Evolutionary conservation across 1,284 basidiomycete species (phyloP), one percentile per base, ranked within the genome.

Genomic region (Bothia castanella): DNA sequence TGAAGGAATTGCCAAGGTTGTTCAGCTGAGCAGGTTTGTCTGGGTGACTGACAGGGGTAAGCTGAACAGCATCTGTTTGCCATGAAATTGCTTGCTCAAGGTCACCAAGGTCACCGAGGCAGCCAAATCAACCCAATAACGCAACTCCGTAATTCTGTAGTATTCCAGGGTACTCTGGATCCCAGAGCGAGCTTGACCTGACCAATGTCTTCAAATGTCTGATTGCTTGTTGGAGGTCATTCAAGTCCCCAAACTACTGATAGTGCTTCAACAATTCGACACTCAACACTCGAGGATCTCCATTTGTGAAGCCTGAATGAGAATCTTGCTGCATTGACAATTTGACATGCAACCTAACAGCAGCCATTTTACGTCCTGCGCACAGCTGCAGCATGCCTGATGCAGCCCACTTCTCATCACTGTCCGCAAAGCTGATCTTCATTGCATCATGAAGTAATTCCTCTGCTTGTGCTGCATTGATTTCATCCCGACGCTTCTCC

Each of bases 191-290:
- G 9, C 4, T 41, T 2, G 42, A 34, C 19, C 2, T 1, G 12
- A 47, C 2, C 17, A 3, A 30, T 17, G 20, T 4, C 16, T 34
- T 27, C 19, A 43, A 35, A 7, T 11, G 14, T 7, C 29, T 38
- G 16, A 57, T 47, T 17, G 45, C 48, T n/a, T 29, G 39, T 16
- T 52, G 37, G 5, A 56, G 37, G 30, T 56, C 45, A 11, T 13
- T 25, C 5, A 56, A 6, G 16, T 38, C 12, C 40, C n/a, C 36
- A 8, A 1, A 44, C 10, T 20, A 32, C 25, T 30, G 2, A 23
- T 44, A 55, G 6, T 20, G 54, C 4, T 19, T 2, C 20, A 52
- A 21, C 37, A 47, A 27, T 16, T 12, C 34, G 29, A 6, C 11
- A n/a, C 31, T n/a, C 16, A 35, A 20, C 19, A 10, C 12, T 41